These are phyloP conservation scores for Barnettozyma botsteinii DNA, from an alignment of 805 yeast species.

Conservation along the genomic window DNA sequence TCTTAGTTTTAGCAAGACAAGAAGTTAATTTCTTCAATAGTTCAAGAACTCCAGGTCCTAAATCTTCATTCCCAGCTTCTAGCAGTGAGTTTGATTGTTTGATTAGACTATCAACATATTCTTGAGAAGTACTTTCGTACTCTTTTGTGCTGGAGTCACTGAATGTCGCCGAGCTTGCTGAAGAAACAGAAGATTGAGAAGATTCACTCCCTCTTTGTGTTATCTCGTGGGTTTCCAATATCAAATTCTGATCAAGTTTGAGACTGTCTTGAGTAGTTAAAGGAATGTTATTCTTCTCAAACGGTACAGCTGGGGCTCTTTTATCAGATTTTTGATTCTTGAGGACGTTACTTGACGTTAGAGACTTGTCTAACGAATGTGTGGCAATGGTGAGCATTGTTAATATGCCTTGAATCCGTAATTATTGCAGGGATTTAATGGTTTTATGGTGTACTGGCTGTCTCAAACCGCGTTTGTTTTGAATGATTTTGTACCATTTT, in stretches of 20 bases:
- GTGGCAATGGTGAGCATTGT: slow-evolving; percentile 1
- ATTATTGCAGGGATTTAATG: neutral
- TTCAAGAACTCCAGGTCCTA: slow-evolving; percentile 8
- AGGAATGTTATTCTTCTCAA: neutral
- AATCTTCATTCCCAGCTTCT: neutral
- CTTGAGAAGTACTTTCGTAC: neutral
- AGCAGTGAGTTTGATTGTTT: slow-evolving; percentile 2
- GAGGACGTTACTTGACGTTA: neutral
- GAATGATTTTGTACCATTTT: neutral
- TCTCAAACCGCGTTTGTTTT: slow-evolving; percentile 2
- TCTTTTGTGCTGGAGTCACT: neutral
- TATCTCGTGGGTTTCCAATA: neutral
- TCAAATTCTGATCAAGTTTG: slow-evolving; percentile 3
- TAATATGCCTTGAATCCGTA: no score
- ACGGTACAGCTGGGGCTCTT: neutral
- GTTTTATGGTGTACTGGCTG: neutral
- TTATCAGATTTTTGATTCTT: neutral
- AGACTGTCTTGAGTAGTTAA: slow-evolving; percentile 8
- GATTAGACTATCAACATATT: slow-evolving; percentile 3
- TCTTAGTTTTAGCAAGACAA: slow-evolving; percentile 22
- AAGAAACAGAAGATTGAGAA: slow-evolving; percentile 11
- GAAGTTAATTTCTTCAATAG: slow-evolving; percentile 18
- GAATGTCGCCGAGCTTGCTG: neutral
- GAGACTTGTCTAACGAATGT: neutral
- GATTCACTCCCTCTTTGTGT: slow-evolving; percentile 1